These are phyloP conservation scores for Guyanaporus albipodus DNA, from an alignment of 768 basidiomycete species.

Conservation along the genomic window DNA sequence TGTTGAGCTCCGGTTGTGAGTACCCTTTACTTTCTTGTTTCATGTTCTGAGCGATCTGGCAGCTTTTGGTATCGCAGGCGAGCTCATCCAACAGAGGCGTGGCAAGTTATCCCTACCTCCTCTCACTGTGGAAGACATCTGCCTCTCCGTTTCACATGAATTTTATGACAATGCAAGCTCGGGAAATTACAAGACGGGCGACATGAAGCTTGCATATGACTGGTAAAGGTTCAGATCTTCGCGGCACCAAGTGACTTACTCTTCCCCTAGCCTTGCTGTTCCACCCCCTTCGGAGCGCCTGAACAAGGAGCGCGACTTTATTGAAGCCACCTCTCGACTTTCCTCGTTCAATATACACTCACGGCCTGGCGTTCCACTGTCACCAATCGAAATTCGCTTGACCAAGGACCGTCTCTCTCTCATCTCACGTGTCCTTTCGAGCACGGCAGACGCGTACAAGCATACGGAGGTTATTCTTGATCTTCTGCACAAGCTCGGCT, in stretches of 20 bases:
- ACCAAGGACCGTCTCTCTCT: conserved; percentile 85
- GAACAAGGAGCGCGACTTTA: conserved; percentile 78
- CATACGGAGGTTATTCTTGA: conserved; percentile 92
- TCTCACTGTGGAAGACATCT: conserved; percentile 66
- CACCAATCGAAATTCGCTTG: conserved; percentile 91
- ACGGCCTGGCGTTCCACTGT: conserved; percentile 68
- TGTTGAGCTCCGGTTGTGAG: conserved; percentile 87
- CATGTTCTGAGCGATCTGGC: conserved; percentile 8
- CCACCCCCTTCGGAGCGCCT: conserved; percentile 61
- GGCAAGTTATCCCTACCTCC: conserved; percentile 46
- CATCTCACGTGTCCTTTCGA: conserved; percentile 81
- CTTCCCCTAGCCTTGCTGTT: conserved; percentile 63
- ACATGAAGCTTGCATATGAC: conserved; percentile 96
- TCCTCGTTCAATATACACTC: conserved; percentile 87
- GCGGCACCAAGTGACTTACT: conserved; percentile 1
- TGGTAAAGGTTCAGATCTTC: conserved; percentile 51
- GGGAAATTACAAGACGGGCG: conserved; percentile 88
- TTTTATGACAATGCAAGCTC: conserved; percentile 93
- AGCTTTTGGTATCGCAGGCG: conserved; percentile 70
- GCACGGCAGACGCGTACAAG: conserved; percentile 83
- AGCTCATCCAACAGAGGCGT: conserved; percentile 49
- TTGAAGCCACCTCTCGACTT: conserved; percentile 94
- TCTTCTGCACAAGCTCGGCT: conserved; percentile 85
- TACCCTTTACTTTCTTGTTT: conserved; percentile 19
- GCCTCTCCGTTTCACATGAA: conserved; percentile 77